Conservation (phyloP, 148 eudicot genomes). For the Camellia japonica region DNA sequence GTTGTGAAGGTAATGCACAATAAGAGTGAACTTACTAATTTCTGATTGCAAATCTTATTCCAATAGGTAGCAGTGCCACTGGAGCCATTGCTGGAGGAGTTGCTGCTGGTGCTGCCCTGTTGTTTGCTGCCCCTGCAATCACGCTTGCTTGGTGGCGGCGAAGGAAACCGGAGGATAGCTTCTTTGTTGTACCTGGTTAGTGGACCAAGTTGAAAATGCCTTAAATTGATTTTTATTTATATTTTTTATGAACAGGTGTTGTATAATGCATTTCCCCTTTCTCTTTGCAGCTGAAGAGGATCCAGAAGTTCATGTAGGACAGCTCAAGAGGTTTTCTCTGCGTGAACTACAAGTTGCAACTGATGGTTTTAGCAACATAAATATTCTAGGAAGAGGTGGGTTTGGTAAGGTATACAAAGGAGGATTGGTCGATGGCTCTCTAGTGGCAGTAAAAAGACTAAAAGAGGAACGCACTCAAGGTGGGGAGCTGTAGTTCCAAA, state of each 20-base stretch:
- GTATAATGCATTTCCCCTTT: background rate
- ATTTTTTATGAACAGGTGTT: background rate
- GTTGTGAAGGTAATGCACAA: background rate
- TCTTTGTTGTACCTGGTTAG: conserved; percentile 88
- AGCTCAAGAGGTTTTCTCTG: conserved; percentile 74
- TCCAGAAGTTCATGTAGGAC: conserved; percentile 84
- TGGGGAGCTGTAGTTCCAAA: conserved; percentile 81
- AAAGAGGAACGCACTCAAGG: conserved; percentile 73
- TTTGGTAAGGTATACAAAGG: conserved; percentile 93
- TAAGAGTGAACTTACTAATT: background rate
- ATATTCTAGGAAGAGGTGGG: conserved; percentile 81
- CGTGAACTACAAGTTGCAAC: conserved; percentile 81
- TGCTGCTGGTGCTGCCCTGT: conserved; percentile 77
- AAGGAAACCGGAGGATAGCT: conserved; percentile 64
- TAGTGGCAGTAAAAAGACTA: conserved; percentile 79
- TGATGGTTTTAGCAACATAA: conserved; percentile 63
- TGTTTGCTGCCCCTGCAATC: conserved; percentile 77
- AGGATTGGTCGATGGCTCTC: conserved; percentile 67
- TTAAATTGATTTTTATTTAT: background rate
- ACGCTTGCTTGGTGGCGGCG: conserved; percentile 72
- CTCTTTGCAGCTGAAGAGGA: conserved; percentile 77
- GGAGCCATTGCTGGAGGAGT: conserved; percentile 88
- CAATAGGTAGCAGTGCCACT: conserved; percentile 56
- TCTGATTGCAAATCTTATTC: conserved; percentile 16
- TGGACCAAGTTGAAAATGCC: conserved; percentile 10